Evolutionary conservation across 2,329 filamentous ascomycete genomes (phyloP), one percentile per base, ranked within the genome.

Genomic region (Ascocoryne sarcoides): DNA sequence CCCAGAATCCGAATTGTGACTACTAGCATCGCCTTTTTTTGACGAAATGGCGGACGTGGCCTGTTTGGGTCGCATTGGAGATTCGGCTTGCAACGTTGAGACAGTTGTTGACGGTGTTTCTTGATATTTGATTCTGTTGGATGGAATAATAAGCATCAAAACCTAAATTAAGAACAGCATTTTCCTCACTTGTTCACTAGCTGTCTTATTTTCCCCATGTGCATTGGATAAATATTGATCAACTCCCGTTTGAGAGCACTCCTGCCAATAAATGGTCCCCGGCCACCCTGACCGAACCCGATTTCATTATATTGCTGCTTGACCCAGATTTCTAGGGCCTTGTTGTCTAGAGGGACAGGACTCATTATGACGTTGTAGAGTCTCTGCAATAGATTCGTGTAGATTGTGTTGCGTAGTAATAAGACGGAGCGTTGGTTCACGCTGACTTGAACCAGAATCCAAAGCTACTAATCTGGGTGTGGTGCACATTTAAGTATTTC

Each of bases 181-280:
- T 37, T 33, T 34, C n/a, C 42, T 40, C 38, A 40, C 42, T 19
- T 12, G 20, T 44, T 40, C 4, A 44, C 42, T 18, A 44, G n/a
- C 26, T 40, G 33, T 35, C 37, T 37, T 16, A 44, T 44, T 18
- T 28, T 33, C 23, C 14, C 9, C 38, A 40, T 37, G 29, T 40
- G 37, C 37, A 34, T 20, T 34, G 42, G 42, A 35, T 40, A 40
- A 34, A 33, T 20, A 36, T 36, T 45, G 32, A 42, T 45, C 36
- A 45, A 38, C 32, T 29, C 42, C 9, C 42, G 18, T 36, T 45
- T 45, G 14, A 45, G 39, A 29, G 39, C 38, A 26, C 30, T 5
- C 28, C 37, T 45, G 32, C 43, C 43, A 37, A 45, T 45, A 20
- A 45, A 45, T 42, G 43, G 43, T 39, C 39, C 39, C 9, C 30